A percentile compares a stretch with the other conserved stretches of the same genome.
These are phyloP conservation scores for Plenodomus biglobosus DNA, from an alignment of 2,329 filamentous ascomycete genomes.

Conservation along the genomic window DNA sequence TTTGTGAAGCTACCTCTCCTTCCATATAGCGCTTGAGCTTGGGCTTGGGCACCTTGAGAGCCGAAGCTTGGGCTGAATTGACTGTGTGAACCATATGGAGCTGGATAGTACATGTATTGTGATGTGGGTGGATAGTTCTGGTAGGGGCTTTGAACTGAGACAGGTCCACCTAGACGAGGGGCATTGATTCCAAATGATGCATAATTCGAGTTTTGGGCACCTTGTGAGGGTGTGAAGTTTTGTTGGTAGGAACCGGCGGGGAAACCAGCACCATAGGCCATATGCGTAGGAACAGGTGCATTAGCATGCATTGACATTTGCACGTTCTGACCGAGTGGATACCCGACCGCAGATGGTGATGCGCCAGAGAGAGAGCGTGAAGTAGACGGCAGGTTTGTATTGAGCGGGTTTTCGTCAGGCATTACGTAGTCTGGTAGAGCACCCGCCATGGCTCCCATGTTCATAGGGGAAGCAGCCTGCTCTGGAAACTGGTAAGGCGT, in stretches of 20 bases:
- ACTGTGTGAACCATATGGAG: conserved; percentile 34
- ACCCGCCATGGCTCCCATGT: conserved; percentile 42
- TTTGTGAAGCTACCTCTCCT: conserved; percentile 33
- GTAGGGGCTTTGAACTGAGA: conserved; percentile 30
- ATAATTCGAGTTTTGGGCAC: conserved; percentile 27
- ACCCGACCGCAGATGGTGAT: conserved; percentile 45
- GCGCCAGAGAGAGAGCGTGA: conserved; percentile 42
- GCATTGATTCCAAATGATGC: conserved; percentile 27
- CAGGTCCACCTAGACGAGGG: conserved; percentile 25
- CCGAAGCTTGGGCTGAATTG: conserved; percentile 31
- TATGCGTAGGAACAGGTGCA: conserved; percentile 24
- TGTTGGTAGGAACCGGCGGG: conserved; percentile 32
- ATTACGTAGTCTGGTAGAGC: conserved; percentile 42
- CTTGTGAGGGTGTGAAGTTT: conserved; percentile 30
- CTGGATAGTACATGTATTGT: conserved; percentile 41
- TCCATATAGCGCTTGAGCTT: conserved; percentile 30
- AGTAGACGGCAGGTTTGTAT: conserved; percentile 16
- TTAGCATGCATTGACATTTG: conserved; percentile 36
- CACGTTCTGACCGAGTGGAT: conserved; percentile 44
- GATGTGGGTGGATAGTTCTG: conserved; percentile 36
- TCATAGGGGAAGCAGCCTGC: conserved; percentile 31
- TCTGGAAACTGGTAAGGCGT: conserved; percentile 31
- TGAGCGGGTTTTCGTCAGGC: conserved; percentile 18
- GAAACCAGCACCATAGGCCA: conserved; percentile 32
- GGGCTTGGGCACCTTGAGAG: conserved; percentile 27